phyloP scores from a whole-genome alignment of 495 filamentous ascomycete genomes.

The Tetracladium marchalianum region DNA sequence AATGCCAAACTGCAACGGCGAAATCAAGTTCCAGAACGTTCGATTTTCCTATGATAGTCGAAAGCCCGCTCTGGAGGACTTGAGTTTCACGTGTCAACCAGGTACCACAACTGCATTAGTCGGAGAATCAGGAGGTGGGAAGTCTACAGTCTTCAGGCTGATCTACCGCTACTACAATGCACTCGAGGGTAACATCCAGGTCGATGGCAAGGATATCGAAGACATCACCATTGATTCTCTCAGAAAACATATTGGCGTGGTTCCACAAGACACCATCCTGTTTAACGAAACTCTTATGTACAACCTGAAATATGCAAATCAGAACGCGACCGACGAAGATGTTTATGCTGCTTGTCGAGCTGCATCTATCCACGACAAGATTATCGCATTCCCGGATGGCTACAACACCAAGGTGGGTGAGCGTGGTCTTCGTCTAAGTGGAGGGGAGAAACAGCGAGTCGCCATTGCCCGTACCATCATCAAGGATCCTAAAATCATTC shows the following conservation, averaged over 20 bases:
- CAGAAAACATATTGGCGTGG: constrained; percentile 82
- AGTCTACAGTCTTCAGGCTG: constrained; percentile 93
- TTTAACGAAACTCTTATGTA: constrained; percentile 98
- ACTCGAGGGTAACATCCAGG: constrained; percentile 60
- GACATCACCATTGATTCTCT: constrained; percentile 90
- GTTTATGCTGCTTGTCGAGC: constrained; percentile 83
- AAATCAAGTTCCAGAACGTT: constrained; percentile 77
- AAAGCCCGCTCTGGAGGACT: constrained; percentile 72
- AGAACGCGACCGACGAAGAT: constrained; percentile 72
- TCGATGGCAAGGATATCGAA: constrained; percentile 78
- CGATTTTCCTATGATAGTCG: constrained; percentile 84
- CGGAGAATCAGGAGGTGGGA: constrained; percentile 92
- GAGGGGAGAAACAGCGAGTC: constrained; percentile 94
- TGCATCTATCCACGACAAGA: constrained; percentile 93
- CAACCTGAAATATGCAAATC: constrained; percentile 92
- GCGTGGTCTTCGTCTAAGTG: constrained; percentile 82
- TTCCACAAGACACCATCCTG: constrained; percentile 90
- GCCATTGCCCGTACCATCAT: constrained; percentile 95
- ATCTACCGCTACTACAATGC: constrained; percentile 94
- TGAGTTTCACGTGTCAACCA: constrained; percentile 72
- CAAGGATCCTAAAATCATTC: constrained; percentile 91
- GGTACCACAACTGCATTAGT: constrained; percentile 94
- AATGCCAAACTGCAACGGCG: constrained; percentile 60
- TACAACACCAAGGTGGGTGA: constrained; percentile 93
- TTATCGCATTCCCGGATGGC: constrained; percentile 82